Evolutionary conservation across 306 rosid genomes (phyloP), one percentile per base, ranked within the genome.

Genomic region (Amphicarpaea edgeworthii): DNA sequence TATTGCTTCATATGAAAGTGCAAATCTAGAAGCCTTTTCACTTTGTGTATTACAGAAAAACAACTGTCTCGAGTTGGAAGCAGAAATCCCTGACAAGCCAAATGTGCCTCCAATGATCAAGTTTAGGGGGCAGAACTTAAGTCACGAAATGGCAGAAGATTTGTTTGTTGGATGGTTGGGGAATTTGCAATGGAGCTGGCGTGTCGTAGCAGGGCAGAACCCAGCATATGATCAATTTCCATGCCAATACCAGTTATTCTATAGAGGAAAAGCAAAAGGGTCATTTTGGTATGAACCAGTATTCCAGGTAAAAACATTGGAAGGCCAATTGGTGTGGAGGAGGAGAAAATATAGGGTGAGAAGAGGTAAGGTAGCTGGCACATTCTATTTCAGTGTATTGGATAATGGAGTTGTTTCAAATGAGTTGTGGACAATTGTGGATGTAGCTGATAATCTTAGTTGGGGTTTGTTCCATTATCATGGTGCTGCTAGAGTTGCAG

Each of bases 241-340:
- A 17, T 93, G 97, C 67, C 97, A 88, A 68, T 90, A 85, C 79
- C 97, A 93, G 88, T 84, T 93, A 49, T 93, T 90, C 73, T 90
- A 93, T 73, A 73, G 97, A 65, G 97, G 97, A 51, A 93, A 90
- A 77, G 97, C 94, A 14, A 86, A 79, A 78, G 96, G 92, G 28
- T 93, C 96, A n/a, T 90, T 93, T 50, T 93, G 97, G 97, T 90
- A 90, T 49, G 97, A 93, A 65, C 97, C 96, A 0, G 96, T 93
- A 24, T 90, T 93, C 77, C 93, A 88, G 77, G 96, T 93, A 38
- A 87, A 81, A 78, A 93, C 94, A 16, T 76, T 93, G n/a, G 97
- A 90, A 69, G 96, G 93, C 37, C 61, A 88, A 82, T 60, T 87
- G 85, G 94, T 87, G 0, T 93, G 97, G 96, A 90, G 96, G 80